A percentile compares a stretch with the other conserved stretches of the same genome.
Evolutionary conservation across 2,329 filamentous ascomycete genomes (phyloP).

Genomic region (Diaporthe helianthi): DNA sequence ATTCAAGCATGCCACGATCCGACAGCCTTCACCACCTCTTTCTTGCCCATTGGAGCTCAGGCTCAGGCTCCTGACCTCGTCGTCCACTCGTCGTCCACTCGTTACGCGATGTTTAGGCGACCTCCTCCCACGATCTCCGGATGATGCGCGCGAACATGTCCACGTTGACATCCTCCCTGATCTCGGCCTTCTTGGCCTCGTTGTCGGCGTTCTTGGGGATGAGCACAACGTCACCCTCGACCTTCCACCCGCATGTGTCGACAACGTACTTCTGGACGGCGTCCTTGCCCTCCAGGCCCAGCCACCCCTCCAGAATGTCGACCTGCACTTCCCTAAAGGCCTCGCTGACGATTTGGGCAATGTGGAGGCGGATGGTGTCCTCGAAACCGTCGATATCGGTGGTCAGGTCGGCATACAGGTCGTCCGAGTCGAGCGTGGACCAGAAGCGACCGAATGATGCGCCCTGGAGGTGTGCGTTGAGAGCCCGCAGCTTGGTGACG

Average conservation of each 20-base stretch:
- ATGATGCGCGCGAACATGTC: constrained; percentile 85
- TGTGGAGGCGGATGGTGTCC: constrained; percentile 88
- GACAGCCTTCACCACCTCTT: not conserved
- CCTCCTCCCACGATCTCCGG: constrained; percentile 85
- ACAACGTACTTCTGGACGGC: constrained; percentile 78
- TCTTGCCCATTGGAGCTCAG: not conserved
- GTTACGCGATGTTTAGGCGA: constrained; percentile 54
- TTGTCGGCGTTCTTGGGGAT: constrained; percentile 96
- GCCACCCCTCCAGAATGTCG: constrained; percentile 74
- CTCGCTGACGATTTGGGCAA: constrained; percentile 85
- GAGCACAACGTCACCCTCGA: constrained; percentile 73
- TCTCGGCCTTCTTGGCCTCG: constrained; percentile 94
- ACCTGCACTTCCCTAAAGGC: constrained; percentile 77
- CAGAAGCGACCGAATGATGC: constrained; percentile 94
- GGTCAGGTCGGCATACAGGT: constrained; percentile 93
- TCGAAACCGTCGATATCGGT: constrained; percentile 96
- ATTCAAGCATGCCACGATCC: constrained; percentile 29
- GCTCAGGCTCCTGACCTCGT: not conserved
- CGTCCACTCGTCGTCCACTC: not conserved
- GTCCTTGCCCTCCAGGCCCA: constrained; percentile 71
- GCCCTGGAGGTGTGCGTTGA: constrained; percentile 87
- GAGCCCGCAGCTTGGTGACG: constrained; percentile 81
- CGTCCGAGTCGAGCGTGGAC: constrained; percentile 89
- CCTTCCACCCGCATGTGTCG: constrained; percentile 86
- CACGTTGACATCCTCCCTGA: constrained; percentile 92